Conservation (phyloP, 176 grass and related monocot genomes). For the Hsuehochloa calcarea region DNA sequence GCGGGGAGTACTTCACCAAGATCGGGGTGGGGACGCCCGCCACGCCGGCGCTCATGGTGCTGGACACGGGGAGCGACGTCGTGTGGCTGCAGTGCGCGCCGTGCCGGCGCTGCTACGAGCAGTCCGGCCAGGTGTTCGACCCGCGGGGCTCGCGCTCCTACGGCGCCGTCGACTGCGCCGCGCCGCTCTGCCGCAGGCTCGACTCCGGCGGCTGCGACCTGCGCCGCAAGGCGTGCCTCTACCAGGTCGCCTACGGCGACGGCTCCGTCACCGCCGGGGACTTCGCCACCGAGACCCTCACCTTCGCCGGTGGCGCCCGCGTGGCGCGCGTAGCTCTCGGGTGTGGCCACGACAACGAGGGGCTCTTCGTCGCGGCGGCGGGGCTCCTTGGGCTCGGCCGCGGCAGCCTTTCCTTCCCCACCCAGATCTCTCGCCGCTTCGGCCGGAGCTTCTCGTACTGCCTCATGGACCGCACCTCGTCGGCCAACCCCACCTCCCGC, state of each 20-base stretch:
- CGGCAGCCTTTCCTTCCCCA: slow-evolving; percentile 76
- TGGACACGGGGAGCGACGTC: slow-evolving; percentile 91
- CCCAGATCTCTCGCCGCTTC: slow-evolving; percentile 67
- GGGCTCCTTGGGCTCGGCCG: slow-evolving; percentile 85
- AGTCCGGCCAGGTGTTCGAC: slow-evolving; percentile 73
- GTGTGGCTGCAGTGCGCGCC: slow-evolving; percentile 91
- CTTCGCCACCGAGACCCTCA: slow-evolving; percentile 83
- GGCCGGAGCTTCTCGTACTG: slow-evolving; percentile 87
- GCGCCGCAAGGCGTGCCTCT: slow-evolving; percentile 65
- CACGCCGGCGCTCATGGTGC: slow-evolving; percentile 72
- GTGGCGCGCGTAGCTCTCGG: slow-evolving; percentile 72
- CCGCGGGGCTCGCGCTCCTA: slow-evolving; percentile 69
- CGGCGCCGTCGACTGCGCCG: slow-evolving; percentile 54
- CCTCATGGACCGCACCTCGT: slow-evolving; percentile 66
- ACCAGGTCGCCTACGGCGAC: slow-evolving; percentile 94
- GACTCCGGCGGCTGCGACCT: slow-evolving; percentile 79
- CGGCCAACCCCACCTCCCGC: not conserved
- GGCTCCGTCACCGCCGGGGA: slow-evolving; percentile 83
- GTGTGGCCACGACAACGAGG: slow-evolving; percentile 94
- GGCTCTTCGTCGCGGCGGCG: slow-evolving; percentile 79
- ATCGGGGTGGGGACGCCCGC: slow-evolving; percentile 80
- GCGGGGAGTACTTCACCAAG: slow-evolving; percentile 91
- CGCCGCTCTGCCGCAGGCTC: slow-evolving; percentile 64
- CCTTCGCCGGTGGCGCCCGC: slow-evolving; percentile 63
- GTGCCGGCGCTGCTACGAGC: slow-evolving; percentile 82